These are phyloP conservation scores for Penicillium odoratum DNA, from an alignment of 495 filamentous ascomycete genomes.

Conservation along the genomic window DNA sequence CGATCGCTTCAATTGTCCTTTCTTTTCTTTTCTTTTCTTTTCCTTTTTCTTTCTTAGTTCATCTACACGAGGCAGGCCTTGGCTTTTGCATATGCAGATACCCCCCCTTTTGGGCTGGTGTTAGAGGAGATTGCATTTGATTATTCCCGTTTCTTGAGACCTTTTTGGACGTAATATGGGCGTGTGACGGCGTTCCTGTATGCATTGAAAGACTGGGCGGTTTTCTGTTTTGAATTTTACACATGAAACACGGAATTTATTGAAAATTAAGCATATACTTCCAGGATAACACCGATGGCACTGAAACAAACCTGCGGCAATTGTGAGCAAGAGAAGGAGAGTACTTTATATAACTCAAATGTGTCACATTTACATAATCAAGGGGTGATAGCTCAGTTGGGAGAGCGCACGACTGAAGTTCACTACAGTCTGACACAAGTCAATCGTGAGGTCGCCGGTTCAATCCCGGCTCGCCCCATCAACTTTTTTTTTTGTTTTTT, in stretches of 20 bases:
- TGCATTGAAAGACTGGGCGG: conserved; percentile 23
- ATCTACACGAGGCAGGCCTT: conserved; percentile 23
- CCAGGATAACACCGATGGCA: too few relatives aligned
- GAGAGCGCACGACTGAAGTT: too few relatives aligned
- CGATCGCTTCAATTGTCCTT: conserved; percentile 6
- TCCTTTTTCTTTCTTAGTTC: conserved; percentile 11
- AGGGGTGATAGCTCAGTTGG: too few relatives aligned
- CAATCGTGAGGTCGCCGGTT: too few relatives aligned
- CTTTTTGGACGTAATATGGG: conserved; percentile 6
- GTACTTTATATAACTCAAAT: too few relatives aligned
- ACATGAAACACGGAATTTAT: neutral
- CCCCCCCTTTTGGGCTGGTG: conserved; percentile 31
- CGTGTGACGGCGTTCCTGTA: conserved; percentile 18
- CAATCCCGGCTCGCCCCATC: too few relatives aligned
- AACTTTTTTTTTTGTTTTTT: too few relatives aligned
- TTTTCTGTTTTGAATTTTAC: neutral
- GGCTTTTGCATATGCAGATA: conserved; percentile 34
- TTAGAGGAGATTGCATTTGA: conserved; percentile 23
- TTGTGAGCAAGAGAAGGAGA: too few relatives aligned
- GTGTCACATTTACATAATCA: too few relatives aligned
- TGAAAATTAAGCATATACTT: neutral
- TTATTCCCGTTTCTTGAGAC: neutral
- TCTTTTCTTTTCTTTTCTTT: conserved; percentile 13
- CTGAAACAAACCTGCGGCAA: too few relatives aligned
- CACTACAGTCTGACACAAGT: too few relatives aligned